Evolutionary conservation across 2,329 filamentous ascomycete genomes (phyloP).

Genomic region (Sporothrix sp.): DNA sequence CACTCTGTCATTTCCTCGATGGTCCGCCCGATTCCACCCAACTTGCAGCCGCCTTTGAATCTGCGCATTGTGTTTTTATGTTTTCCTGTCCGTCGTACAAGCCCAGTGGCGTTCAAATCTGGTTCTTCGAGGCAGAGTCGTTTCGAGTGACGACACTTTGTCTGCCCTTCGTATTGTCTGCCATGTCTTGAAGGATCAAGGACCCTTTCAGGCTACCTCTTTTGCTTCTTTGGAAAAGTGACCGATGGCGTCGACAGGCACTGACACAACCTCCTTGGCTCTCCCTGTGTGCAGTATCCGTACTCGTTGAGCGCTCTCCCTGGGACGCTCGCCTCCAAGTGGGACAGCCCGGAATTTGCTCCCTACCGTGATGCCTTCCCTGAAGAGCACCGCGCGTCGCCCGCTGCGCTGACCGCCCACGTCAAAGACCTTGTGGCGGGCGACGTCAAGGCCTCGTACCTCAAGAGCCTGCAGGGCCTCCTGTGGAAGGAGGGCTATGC

Average conservation of each 20-base stretch:
- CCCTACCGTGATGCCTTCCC: slow-evolving; percentile 65
- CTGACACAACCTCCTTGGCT: not conserved
- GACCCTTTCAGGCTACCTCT: not conserved
- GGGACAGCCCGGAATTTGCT: slow-evolving; percentile 55
- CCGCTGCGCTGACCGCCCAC: slow-evolving; percentile 52
- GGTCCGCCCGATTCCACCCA: no score
- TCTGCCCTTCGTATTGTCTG: not conserved
- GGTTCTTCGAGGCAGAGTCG: slow-evolving; percentile 1
- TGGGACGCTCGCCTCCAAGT: slow-evolving; percentile 52
- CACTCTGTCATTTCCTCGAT: no score
- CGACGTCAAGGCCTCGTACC: slow-evolving; percentile 66
- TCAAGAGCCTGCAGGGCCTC: slow-evolving; percentile 72
- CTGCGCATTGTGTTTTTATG: not conserved
- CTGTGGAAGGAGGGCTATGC: slow-evolving; percentile 69
- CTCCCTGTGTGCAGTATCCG: slow-evolving; percentile 51
- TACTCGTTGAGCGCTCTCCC: slow-evolving; percentile 62
- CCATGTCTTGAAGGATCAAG: not conserved
- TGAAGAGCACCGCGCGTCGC: slow-evolving; percentile 47
- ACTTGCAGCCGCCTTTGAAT: slow-evolving; percentile 6
- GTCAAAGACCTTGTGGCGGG: slow-evolving; percentile 59
- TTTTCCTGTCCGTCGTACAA: not conserved
- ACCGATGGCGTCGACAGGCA: not conserved
- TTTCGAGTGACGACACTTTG: slow-evolving; percentile 8
- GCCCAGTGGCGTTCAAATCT: not conserved
- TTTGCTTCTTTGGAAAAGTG: no score